Base-by-base conservation (phyloP, 768 basidiomycete species). In the Infundibulicybe gibba region DNA sequence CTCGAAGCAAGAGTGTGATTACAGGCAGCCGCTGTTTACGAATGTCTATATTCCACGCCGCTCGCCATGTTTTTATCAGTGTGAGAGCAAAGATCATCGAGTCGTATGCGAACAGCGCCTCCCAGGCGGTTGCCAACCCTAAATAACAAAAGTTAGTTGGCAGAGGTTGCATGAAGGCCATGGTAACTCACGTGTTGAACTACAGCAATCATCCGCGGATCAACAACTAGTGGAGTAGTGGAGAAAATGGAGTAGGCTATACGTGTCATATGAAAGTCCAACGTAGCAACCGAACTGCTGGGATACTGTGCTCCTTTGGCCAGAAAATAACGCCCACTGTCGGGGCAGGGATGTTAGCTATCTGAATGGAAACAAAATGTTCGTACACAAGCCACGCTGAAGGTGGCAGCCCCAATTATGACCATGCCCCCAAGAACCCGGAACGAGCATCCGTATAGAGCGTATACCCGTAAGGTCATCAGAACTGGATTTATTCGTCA, bases 81-180 rank as follows among this genome's bases (percentile, higher is more conserved):
- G 76, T 81, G 17, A 81, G 60, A 16, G 50, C 47, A 48, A 80
- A 77, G 11, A 81, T 60, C 16, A 76, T 59, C 0, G 64, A 46
- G 53, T 83, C 80, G 48, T 72, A 79, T 1, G 68, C 52, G 45
- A 77, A 74, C 3, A 79, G 65, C 1, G 75, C 71, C 52, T 79
- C 77, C 77, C 79, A 81, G 16, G 74, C 63, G 6, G 49, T 54
- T 5, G 69, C 68, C 31, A 70, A 43, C 20, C 58, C 70, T 71
- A 9, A 37, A 1, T 21, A 34, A 32, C 47, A 41, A 31, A 11
- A 4, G 13, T 43, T 34, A 16, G 38, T 11, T n/a, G n/a, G n/a
- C 5, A 12, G 11, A 19, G 32, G 2, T 14, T 9, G n/a, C n/a
- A 30, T 37, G 1, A 12, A 21, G 31, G 42, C 16, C 16, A 43